Percentiles rank a stretch among this genome's conserved stretches.
Conservation (phyloP, 2,329 filamentous ascomycete genomes). For the Helotiales sp. region DNA sequence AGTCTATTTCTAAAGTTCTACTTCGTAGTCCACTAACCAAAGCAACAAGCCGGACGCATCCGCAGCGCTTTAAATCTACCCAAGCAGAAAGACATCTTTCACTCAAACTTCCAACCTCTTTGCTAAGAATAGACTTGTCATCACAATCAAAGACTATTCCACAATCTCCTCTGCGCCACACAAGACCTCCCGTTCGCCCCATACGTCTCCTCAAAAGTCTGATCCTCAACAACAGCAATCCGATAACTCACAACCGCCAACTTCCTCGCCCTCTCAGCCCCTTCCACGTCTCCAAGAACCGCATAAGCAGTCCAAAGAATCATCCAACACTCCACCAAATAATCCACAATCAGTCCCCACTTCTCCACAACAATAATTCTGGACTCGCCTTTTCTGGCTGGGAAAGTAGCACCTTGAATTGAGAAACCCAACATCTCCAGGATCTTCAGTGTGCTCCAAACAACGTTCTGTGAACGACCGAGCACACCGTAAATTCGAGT, state of each 20-base stretch:
- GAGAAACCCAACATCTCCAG: slow-evolving; percentile 24
- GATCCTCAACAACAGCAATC: slow-evolving; percentile 27
- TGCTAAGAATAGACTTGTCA: no score
- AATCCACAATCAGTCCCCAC: slow-evolving; percentile 22
- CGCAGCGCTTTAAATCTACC: no score
- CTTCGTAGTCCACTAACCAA: no score
- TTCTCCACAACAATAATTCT: slow-evolving; percentile 18
- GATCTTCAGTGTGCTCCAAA: slow-evolving; percentile 13
- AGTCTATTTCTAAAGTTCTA: no score
- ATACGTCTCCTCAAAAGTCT: slow-evolving; percentile 24
- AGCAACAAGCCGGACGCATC: no score
- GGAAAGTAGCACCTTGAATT: slow-evolving; percentile 14
- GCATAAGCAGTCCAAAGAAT: slow-evolving; percentile 21
- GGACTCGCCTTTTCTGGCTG: neutral
- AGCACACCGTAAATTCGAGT: slow-evolving; percentile 14
- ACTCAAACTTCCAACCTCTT: no score
- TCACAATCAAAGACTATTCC: neutral
- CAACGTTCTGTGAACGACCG: neutral
- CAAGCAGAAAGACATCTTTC: no score
- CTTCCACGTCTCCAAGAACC: neutral
- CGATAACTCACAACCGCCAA: slow-evolving; percentile 17
- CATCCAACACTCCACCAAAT: slow-evolving; percentile 15
- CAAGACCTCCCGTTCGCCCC: neutral
- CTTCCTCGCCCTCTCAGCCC: slow-evolving; percentile 12
- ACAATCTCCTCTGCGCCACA: neutral